phyloP scores from a whole-genome alignment of 2,329 filamentous ascomycete species.

The Thielaviopsis musarum region DNA sequence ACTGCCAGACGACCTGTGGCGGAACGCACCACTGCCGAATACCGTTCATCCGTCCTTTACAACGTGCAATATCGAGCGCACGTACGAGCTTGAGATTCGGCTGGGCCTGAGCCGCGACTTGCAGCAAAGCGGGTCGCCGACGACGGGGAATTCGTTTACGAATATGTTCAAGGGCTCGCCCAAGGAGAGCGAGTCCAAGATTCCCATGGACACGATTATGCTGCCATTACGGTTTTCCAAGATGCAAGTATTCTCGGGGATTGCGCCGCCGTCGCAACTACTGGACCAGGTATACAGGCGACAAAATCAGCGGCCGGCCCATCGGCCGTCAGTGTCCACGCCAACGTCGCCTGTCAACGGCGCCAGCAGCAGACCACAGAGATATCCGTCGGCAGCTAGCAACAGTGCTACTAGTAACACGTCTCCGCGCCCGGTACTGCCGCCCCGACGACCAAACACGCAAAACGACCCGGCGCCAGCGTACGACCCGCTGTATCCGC shows the following conservation, averaged over 20 bases:
- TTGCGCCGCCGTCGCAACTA: conserved; percentile 62
- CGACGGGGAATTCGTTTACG: not conserved
- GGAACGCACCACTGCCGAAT: conserved; percentile 54
- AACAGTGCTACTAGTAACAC: conserved; percentile 4
- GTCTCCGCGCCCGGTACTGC: conserved; percentile 14
- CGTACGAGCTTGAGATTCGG: conserved; percentile 70
- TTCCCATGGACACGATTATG: conserved; percentile 51
- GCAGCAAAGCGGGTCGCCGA: conserved; percentile 13
- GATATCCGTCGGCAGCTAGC: not conserved
- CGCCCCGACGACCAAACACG: conserved; percentile 13
- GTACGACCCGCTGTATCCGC: conserved; percentile 39
- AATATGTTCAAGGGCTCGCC: conserved; percentile 2
- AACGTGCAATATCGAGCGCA: conserved; percentile 71
- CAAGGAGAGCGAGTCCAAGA: conserved; percentile 15
- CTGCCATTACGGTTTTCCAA: conserved; percentile 60
- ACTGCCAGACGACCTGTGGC: conserved; percentile 61
- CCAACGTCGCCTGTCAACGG: not conserved
- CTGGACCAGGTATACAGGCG: conserved; percentile 22
- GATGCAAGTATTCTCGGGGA: conserved; percentile 73
- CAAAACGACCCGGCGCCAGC: conserved; percentile 15
- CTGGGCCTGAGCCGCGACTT: conserved; percentile 62
- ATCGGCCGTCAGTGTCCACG: not conserved
- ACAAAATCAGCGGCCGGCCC: not conserved
- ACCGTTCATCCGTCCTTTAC: conserved; percentile 75
- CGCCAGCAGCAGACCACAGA: not conserved